Percentiles rank a stretch among this genome's conserved stretches.
These are phyloP conservation scores for Neurospora sp. DNA, from an alignment of 495 filamentous ascomycete genomes.

Conservation along the genomic window DNA sequence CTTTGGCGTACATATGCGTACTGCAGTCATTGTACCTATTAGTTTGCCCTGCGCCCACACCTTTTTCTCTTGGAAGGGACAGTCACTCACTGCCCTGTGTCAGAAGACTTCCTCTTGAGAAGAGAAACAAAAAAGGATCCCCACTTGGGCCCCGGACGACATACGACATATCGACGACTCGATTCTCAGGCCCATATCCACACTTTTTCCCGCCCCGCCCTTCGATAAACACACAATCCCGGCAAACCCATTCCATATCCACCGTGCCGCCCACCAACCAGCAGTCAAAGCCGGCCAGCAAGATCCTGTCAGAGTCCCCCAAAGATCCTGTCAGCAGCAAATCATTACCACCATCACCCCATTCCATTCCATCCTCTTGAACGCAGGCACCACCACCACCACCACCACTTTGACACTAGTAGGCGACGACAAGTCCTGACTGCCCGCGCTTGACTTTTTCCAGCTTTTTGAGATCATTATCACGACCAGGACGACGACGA, in stretches of 20 bases:
- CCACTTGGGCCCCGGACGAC: background rate
- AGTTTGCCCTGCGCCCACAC: background rate
- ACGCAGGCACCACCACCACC: background rate
- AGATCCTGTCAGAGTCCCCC: background rate
- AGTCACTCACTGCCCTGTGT: background rate
- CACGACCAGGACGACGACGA: background rate
- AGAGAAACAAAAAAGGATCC: background rate
- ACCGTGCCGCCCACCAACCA: background rate
- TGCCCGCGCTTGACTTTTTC: background rate
- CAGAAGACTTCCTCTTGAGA: background rate
- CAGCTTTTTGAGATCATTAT: background rate
- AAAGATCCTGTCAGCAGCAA: background rate
- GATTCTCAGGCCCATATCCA: background rate
- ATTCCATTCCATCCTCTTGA: background rate
- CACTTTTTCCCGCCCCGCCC: background rate
- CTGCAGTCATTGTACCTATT: background rate
- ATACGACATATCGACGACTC: background rate
- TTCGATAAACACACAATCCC: background rate
- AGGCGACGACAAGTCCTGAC: background rate
- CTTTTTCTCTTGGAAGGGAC: background rate
- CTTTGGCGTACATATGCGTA: conserved; percentile 4
- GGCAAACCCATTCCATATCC: background rate
- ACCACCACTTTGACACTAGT: background rate
- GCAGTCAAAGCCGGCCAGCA: background rate
- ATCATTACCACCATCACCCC: background rate